Conservation (phyloP, 2,329 filamentous ascomycete species). For the Acrodontium crateriforme region DNA sequence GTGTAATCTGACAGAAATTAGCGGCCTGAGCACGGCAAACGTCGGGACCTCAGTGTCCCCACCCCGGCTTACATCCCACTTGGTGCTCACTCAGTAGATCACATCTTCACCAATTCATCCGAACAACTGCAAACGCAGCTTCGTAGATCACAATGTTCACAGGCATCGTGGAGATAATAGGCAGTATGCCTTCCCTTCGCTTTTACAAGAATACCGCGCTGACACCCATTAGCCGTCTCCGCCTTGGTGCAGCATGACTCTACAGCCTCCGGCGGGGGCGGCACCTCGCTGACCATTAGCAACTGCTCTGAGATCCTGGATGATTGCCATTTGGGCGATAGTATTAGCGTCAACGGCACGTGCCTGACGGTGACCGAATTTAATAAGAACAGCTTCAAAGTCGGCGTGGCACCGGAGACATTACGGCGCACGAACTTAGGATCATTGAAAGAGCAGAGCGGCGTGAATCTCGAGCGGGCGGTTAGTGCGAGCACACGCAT, state of each 20-base stretch:
- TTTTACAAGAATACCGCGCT: constrained; percentile 22
- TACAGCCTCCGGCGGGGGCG: constrained; percentile 55
- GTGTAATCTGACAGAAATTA: too few species aligned
- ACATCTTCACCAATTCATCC: too few species aligned
- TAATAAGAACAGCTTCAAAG: constrained; percentile 55
- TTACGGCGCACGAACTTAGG: constrained; percentile 94
- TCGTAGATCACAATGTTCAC: constrained; percentile 94
- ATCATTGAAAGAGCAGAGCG: constrained; percentile 46
- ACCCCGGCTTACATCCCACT: too few species aligned
- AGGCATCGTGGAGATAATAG: constrained; percentile 82
- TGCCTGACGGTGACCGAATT: constrained; percentile 85
- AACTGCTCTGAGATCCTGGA: constrained; percentile 61
- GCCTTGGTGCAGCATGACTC: constrained; percentile 67
- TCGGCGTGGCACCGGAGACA: constrained; percentile 90
- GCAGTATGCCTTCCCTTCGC: constrained; percentile 48
- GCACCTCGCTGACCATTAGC: constrained; percentile 79
- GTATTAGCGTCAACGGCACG: constrained; percentile 88
- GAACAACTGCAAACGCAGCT: too few species aligned
- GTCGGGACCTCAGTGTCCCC: too few species aligned
- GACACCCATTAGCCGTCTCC: constrained; percentile 54
- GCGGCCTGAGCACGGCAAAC: too few species aligned
- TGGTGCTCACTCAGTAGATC: too few species aligned
- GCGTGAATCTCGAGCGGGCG: constrained; percentile 86
- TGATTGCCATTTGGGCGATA: constrained; percentile 80
- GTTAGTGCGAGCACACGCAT: constrained; percentile 85